A percentile compares a stretch with the other conserved stretches of the same genome.
These are phyloP conservation scores for Laburnicola sp. DNA, from an alignment of 2,329 filamentous ascomycete genomes.

Conservation along the genomic window DNA sequence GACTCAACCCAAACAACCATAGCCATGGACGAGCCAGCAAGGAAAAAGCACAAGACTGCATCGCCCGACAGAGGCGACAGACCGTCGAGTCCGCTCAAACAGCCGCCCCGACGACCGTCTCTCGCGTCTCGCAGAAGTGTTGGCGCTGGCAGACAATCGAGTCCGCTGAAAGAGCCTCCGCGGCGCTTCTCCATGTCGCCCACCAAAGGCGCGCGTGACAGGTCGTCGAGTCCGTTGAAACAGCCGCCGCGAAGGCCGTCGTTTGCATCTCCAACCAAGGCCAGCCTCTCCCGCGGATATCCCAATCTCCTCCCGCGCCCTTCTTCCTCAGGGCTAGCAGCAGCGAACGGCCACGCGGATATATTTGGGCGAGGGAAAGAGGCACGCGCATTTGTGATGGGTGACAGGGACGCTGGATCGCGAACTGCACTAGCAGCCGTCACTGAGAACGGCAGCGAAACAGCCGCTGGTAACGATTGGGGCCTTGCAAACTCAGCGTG, in stretches of 20 bases:
- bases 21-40: conserved; percentile 37
- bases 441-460: background rate
- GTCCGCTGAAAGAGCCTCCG: conserved; percentile 20
- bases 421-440: background rate
- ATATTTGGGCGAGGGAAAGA: conserved; percentile 23
- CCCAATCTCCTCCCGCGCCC: conserved; percentile 34
- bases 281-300: conserved; percentile 46
- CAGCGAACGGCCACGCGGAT: conserved; percentile 16
- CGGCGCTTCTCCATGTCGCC: conserved; percentile 6
- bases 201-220: conserved; percentile 12
- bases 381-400: conserved; percentile 25
- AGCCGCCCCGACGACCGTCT: conserved; percentile 42
- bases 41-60: conserved; percentile 42
- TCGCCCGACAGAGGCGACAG: conserved; percentile 27
- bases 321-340: conserved; percentile 16
- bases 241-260: conserved; percentile 41
- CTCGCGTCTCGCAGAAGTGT: conserved; percentile 33
- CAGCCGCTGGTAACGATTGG: conserved; percentile 4
- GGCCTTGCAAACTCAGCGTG: background rate
- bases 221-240: conserved; percentile 30
- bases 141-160: conserved; percentile 31
- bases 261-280: conserved; percentile 46
- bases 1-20: background rate
- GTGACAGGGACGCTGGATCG: conserved; percentile 13
- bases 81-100: conserved; percentile 31